These are phyloP conservation scores for Penicillium verhagenii DNA, from an alignment of 495 filamentous ascomycete species.

Conservation along the genomic window DNA sequence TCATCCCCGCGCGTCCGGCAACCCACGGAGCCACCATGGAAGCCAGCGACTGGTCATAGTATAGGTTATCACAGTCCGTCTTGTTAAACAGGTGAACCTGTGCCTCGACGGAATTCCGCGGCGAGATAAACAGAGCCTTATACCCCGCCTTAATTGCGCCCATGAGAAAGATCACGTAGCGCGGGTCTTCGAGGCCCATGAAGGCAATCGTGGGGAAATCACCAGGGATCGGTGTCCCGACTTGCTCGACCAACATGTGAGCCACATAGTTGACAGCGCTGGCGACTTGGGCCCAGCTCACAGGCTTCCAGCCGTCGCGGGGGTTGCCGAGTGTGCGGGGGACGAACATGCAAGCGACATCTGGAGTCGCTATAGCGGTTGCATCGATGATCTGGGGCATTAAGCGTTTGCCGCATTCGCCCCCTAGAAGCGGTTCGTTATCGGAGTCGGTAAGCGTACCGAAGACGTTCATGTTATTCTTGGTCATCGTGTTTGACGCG, in stretches of 20 bases:
- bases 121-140: slow-evolving; percentile 35
- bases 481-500: slow-evolving; percentile 1
- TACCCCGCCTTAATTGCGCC: slow-evolving; percentile 34
- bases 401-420: slow-evolving; percentile 15
- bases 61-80: slow-evolving; percentile 33
- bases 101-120: slow-evolving; percentile 37
- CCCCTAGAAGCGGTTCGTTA: slow-evolving; percentile 5
- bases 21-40: slow-evolving; percentile 20
- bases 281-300: slow-evolving; percentile 24
- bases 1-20: slow-evolving; percentile 15
- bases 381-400: slow-evolving; percentile 18
- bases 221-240: slow-evolving; percentile 20
- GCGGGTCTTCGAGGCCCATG: slow-evolving; percentile 36
- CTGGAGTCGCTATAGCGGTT: slow-evolving; percentile 13
- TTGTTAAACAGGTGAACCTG: slow-evolving; percentile 36
- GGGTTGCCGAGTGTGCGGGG: slow-evolving; percentile 12
- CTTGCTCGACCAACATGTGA: slow-evolving; percentile 33
- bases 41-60: slow-evolving; percentile 9
- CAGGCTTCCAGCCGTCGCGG: slow-evolving; percentile 24
- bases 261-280: slow-evolving; percentile 43
- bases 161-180: slow-evolving; percentile 36
- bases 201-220: slow-evolving; percentile 35
- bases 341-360: slow-evolving; percentile 12
- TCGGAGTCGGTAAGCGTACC: background rate
- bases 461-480: background rate